Evolutionary conservation across 1,139 yeast species (phyloP).

Genomic region (Pichia sp.): DNA sequence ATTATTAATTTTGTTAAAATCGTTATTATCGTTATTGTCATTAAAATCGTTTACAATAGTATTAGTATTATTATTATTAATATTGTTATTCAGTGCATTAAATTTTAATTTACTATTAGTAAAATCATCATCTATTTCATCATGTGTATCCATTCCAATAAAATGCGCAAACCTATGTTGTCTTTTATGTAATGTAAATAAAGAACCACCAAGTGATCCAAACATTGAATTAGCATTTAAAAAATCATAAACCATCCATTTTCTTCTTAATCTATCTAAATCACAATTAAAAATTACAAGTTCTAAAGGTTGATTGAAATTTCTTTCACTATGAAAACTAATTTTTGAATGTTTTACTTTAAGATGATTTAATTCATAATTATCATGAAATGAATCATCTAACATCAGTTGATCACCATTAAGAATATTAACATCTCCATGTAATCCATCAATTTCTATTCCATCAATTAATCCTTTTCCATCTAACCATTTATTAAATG

Average conservation of each 20-base stretch:
- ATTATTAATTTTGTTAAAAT: constrained; percentile 31
- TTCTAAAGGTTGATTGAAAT: constrained; percentile 36
- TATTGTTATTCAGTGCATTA: constrained; percentile 19
- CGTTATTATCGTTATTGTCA: constrained; percentile 20
- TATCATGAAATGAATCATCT: constrained; percentile 25
- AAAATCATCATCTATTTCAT: constrained; percentile 28
- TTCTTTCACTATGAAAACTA: constrained; percentile 17
- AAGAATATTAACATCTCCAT: constrained; percentile 39
- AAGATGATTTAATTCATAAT: constrained; percentile 47
- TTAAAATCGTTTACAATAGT: constrained; percentile 23
- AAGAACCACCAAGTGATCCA: constrained; percentile 67
- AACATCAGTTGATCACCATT: constrained; percentile 14
- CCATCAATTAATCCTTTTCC: constrained; percentile 63
- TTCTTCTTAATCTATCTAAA: constrained; percentile 52
- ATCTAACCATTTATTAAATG: constrained; percentile 64
- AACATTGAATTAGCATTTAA: constrained; percentile 64
- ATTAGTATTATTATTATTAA: background rate
- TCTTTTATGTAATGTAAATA: constrained; percentile 66
- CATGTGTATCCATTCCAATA: constrained; percentile 26
- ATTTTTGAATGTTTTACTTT: constrained; percentile 52
- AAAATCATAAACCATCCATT: constrained; percentile 55
- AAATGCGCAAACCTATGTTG: constrained; percentile 42
- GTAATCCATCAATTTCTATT: constrained; percentile 55
- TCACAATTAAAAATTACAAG: constrained; percentile 61
- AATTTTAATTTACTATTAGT: constrained; percentile 14